Conservation (phyloP, 805 yeast genomes). For the Lipomyces oligophaga region DNA sequence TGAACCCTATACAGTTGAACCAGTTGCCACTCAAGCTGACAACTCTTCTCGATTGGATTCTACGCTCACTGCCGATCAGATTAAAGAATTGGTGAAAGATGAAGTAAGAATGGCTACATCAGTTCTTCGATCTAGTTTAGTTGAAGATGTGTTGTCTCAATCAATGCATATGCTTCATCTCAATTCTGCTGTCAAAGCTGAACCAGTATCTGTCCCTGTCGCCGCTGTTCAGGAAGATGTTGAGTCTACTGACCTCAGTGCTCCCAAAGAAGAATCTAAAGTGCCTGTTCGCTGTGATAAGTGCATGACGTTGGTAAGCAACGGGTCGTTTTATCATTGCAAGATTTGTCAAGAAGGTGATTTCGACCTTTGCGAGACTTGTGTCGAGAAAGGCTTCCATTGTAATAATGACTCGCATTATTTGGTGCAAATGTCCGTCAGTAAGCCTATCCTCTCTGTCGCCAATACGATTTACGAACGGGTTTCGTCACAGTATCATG, state of each 20-base stretch:
- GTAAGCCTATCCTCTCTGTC: too few species aligned
- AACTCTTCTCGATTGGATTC: too few species aligned
- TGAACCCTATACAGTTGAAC: background rate
- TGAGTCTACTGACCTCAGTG: too few species aligned
- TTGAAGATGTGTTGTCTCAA: too few species aligned
- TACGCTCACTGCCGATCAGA: conserved; percentile 3
- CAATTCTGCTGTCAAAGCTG: conserved; percentile 7
- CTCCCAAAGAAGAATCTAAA: too few species aligned
- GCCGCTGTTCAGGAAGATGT: background rate
- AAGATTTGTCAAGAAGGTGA: conserved; percentile 18
- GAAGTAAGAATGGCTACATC: conserved; percentile 6
- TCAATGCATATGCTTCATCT: too few species aligned
- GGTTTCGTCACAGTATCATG: too few species aligned
- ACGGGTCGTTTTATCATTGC: conserved; percentile 22
- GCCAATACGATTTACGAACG: too few species aligned
- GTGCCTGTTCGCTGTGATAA: conserved; percentile 20
- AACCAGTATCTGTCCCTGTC: conserved; percentile 1
- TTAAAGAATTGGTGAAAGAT: conserved; percentile 4
- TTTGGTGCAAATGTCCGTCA: conserved; percentile 5
- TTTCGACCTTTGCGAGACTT: conserved; percentile 19
- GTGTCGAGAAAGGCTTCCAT: conserved; percentile 20
- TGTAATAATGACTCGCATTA: conserved; percentile 23
- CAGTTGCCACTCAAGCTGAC: background rate
- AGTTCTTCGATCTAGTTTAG: too few species aligned
- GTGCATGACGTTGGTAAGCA: conserved; percentile 6